Conservation (phyloP, 805 yeast species). For the Torulaspora franciscae region DNA sequence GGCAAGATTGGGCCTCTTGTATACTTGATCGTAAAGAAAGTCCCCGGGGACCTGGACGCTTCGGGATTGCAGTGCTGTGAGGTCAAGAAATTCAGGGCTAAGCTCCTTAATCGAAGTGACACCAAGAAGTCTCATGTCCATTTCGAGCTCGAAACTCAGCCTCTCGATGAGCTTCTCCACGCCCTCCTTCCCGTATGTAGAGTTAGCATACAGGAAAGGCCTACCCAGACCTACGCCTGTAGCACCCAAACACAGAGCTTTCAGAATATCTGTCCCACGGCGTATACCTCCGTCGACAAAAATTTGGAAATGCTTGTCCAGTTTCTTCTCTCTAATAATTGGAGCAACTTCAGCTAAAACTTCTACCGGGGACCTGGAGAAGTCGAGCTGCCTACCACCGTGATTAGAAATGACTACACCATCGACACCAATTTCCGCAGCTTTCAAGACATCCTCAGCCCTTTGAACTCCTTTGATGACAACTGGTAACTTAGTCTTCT, state of each 20-base stretch:
- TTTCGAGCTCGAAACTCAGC: constrained; percentile 62
- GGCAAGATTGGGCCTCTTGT: constrained; percentile 52
- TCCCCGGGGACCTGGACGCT: constrained; percentile 50
- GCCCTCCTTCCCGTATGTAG: constrained; percentile 60
- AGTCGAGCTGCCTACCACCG: constrained; percentile 87
- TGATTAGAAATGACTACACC: constrained; percentile 86
- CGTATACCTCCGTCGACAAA: constrained; percentile 67
- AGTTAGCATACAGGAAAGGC: constrained; percentile 59
- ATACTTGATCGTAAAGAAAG: constrained; percentile 48
- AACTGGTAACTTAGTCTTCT: constrained; percentile 58
- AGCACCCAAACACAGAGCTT: constrained; percentile 66
- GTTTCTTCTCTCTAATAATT: constrained; percentile 41
- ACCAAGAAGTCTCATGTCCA: constrained; percentile 79
- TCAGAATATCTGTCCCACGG: constrained; percentile 61
- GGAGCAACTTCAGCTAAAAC: constrained; percentile 68
- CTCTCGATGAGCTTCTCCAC: constrained; percentile 56
- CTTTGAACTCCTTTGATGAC: constrained; percentile 82
- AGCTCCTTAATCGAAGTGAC: constrained; percentile 57
- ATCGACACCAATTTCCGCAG: constrained; percentile 63
- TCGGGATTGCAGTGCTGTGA: constrained; percentile 41
- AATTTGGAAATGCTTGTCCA: constrained; percentile 49
- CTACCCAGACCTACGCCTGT: constrained; percentile 68
- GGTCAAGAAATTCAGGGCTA: constrained; percentile 57
- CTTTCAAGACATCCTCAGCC: constrained; percentile 69
- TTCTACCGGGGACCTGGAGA: constrained; percentile 71